Base-by-base conservation (phyloP, 768 basidiomycete species). In the Podaxis rugospora region DNA sequence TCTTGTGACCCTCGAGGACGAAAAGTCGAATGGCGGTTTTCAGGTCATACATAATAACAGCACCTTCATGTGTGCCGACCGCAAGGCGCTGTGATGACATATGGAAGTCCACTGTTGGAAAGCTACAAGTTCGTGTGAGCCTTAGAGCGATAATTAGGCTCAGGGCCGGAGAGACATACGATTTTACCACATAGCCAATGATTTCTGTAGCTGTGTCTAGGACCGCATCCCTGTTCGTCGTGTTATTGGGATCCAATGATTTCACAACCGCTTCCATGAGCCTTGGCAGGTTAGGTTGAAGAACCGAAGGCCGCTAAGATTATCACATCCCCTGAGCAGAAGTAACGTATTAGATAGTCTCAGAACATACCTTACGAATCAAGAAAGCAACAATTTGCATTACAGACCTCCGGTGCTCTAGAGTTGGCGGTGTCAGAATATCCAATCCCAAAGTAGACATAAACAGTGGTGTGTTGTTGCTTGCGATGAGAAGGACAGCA, bases 181-280 rank as follows among this genome's bases (percentile, higher is more conserved):
- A 93, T 67, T 89, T 88, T 10, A 98, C 97, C n/a, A 98, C 89
- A 67, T 94, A 89, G 28, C 92, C 91, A 25, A 99, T 78, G 32
- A 98, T 97, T 66, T 97, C 93, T 0, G 96, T 98, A 0, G 94
- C 96, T 0, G 93, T 85, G 62, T 95, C 92, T 23, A 93, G 74
- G 1, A 98, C 89, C 0, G 93, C 91, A 25, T 98, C 95, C 51
- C 88, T 83, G 68, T 84, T 83, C 4, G 82, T 72, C 0, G 79
- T 92, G 46, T 79, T 87, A 70, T 92, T 95, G 14, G 97, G 97
- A 74, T 99, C 96, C 59, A 99, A 78, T 0, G 94, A 97, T 70
- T 95, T 95, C 16, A 98, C 95, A 0, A 98, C 94, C 1, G 95
- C 94, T 70, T 98, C 97, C 73, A 94, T 89, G 49, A 98, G 76